Base-by-base conservation (phyloP, 345 rosid species). In the Eutrema yunnanense region DNA sequence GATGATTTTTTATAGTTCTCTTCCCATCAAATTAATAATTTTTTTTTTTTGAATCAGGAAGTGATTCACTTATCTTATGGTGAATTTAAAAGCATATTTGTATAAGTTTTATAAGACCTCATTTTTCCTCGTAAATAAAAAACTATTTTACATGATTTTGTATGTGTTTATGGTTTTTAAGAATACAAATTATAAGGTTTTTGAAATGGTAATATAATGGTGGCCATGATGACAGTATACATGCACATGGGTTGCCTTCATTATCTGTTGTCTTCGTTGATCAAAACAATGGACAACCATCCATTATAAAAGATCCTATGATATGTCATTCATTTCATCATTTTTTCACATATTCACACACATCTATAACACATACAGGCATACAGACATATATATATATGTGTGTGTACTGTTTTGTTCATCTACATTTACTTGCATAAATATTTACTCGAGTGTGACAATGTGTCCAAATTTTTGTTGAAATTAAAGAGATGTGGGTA, bases 221-320 rank as follows among this genome's bases (percentile, higher is more conserved):
- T 55, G 70, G 60, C 65, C 59, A 69, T 63, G 75, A 49, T 65
- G 80, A 65, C 72, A 69, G 61, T 62, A 38, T 69, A 16, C 66
- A 71, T 70, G 72, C 80, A 76, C 80, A 76, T 76, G 80, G 72
- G 67, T 64, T 71, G 80, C 80, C 47, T 64, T 71, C 67, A 49
- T 14, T 48, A 50, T 64, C 67, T 26, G 76, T 70, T 70, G 80
- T 64, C 80, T 57, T 64, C 36, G 76, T 64, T 71, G 80, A 76
- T 64, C 62, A 63, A 71, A 76, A 76, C 72, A 76, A 71, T 65
- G 72, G 41, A 49, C 61, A 62, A 70, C 48, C 65, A 63, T 34
- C 57, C 62, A 22, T 22, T 70, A 13, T 53, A 62, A 47, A 55
- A 56, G 58, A 76, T 55, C 61, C n/a, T 53, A 68, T 69, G 29